Evolutionary conservation across 352 stramenopile species (phyloP).

Genomic region (Phytophthora fragariae): DNA sequence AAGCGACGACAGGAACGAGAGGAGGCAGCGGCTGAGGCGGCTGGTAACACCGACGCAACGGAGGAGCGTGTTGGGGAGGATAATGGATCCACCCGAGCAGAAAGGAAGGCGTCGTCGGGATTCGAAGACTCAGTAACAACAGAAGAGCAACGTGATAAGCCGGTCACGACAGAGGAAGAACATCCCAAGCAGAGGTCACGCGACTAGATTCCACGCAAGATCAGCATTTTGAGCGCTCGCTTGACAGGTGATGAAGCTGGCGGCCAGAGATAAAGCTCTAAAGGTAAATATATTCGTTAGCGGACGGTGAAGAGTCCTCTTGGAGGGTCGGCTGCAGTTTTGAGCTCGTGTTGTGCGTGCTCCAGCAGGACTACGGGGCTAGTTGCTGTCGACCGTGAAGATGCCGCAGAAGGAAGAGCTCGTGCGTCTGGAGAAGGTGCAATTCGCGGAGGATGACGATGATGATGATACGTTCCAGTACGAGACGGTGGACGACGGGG

Average conservation of each 20-base stretch:
- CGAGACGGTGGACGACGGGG: conserved; percentile 70
- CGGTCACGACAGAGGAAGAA: conserved; percentile 13
- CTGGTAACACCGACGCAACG: conserved; percentile 9
- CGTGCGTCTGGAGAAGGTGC: conserved; percentile 87
- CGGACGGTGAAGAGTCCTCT: conserved; percentile 26
- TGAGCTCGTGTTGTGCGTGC: conserved; percentile 10
- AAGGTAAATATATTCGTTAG: conserved; percentile 36
- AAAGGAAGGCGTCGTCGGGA: neutral
- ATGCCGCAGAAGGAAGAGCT: conserved; percentile 72
- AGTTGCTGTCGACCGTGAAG: conserved; percentile 13
- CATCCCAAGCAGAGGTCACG: conserved; percentile 18
- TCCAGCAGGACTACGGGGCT: neutral
- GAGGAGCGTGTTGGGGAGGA: conserved; percentile 1
- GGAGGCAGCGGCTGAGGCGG: conserved; percentile 19
- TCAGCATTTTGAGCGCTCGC: neutral
- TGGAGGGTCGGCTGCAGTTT: conserved; percentile 9
- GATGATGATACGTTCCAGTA: conserved; percentile 89
- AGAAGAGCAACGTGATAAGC: conserved; percentile 18
- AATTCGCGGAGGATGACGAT: conserved; percentile 87
- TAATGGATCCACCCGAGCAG: neutral
- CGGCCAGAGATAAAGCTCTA: neutral
- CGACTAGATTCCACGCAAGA: conserved; percentile 6
- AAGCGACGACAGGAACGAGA: conserved; percentile 56
- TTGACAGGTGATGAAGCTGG: neutral
- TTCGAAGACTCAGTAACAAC: neutral